A percentile compares a stretch with the other conserved stretches of the same genome.
Evolutionary conservation across 208 protist species (phyloP).

Genomic region (Novymonas esmeraldas): DNA sequence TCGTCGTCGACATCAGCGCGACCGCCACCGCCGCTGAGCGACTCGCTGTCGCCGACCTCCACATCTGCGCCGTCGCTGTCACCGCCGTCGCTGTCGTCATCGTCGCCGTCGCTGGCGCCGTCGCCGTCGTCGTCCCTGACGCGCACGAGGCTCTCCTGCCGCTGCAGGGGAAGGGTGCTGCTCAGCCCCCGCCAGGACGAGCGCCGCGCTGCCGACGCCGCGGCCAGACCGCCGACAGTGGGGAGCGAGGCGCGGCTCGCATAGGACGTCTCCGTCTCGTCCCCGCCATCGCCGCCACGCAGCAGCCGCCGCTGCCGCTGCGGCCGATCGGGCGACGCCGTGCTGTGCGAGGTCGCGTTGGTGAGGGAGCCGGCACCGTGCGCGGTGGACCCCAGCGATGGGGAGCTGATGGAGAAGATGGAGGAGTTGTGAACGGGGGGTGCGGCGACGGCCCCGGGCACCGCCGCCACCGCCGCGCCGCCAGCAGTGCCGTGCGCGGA

Average conservation of each 20-base stretch:
- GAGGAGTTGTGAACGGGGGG: slow-evolving; percentile 7
- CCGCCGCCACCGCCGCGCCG: neutral
- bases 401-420: slow-evolving; percentile 17
- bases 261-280: slow-evolving; percentile 2
- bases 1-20: too few relatives aligned
- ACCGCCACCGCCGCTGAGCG: too few relatives aligned
- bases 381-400: slow-evolving; percentile 7
- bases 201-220: neutral
- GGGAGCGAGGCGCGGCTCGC: neutral
- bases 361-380: neutral
- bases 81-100: neutral
- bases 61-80: neutral
- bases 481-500: neutral
- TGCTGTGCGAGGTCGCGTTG: slow-evolving; percentile 1
- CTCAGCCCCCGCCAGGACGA: neutral
- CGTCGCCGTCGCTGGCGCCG: neutral
- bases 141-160: neutral
- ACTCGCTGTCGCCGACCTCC: too few relatives aligned
- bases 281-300: slow-evolving; percentile 2
- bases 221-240: neutral
- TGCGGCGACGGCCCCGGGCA: neutral
- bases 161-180: neutral
- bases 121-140: neutral
- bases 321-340: too few relatives aligned
- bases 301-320: neutral